Conservation (phyloP, 768 basidiomycete genomes). For the Nidularia sp. region DNA sequence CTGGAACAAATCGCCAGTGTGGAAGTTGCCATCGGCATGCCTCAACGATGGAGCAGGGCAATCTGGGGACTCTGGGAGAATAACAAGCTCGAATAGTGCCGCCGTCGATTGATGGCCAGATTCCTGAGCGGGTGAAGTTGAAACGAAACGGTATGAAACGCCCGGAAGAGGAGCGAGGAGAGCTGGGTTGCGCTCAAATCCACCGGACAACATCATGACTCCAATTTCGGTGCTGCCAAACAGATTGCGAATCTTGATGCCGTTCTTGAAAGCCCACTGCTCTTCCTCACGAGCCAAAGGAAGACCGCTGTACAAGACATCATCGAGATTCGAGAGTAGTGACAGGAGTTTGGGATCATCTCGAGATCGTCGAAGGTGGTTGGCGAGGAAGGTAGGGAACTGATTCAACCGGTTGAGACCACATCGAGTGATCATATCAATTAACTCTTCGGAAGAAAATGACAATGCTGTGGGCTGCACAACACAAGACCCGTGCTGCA, state of each 20-base stretch:
- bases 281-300: slow-evolving; percentile 65
- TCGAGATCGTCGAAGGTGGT: slow-evolving; percentile 58
- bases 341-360: slow-evolving; percentile 57
- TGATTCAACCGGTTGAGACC: slow-evolving; percentile 73
- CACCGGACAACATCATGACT: slow-evolving; percentile 64
- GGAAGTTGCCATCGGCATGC: slow-evolving; percentile 64
- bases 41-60: slow-evolving; percentile 62
- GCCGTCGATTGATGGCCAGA: slow-evolving; percentile 50
- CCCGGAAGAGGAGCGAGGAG: slow-evolving; percentile 57
- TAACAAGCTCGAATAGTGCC: slow-evolving; percentile 63
- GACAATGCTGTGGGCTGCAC: slow-evolving; percentile 64
- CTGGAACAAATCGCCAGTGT: slow-evolving; percentile 80
- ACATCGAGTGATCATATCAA: slow-evolving; percentile 66
- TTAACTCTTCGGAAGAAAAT: slow-evolving; percentile 65
- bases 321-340: slow-evolving; percentile 51
- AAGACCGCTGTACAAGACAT: slow-evolving; percentile 65
- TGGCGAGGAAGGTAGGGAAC: slow-evolving; percentile 66
- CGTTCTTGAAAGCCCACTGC: slow-evolving; percentile 62
- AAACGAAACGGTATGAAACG: slow-evolving; percentile 62
- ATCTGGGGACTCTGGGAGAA: slow-evolving; percentile 62
- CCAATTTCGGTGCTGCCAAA: slow-evolving; percentile 84
- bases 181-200: slow-evolving; percentile 42
- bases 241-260: slow-evolving; percentile 62
- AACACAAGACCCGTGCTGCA: slow-evolving; percentile 71
- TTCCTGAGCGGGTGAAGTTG: slow-evolving; percentile 34